These are phyloP conservation scores for Candida verbasci DNA, from an alignment of 805 yeast species.

Conservation along the genomic window DNA sequence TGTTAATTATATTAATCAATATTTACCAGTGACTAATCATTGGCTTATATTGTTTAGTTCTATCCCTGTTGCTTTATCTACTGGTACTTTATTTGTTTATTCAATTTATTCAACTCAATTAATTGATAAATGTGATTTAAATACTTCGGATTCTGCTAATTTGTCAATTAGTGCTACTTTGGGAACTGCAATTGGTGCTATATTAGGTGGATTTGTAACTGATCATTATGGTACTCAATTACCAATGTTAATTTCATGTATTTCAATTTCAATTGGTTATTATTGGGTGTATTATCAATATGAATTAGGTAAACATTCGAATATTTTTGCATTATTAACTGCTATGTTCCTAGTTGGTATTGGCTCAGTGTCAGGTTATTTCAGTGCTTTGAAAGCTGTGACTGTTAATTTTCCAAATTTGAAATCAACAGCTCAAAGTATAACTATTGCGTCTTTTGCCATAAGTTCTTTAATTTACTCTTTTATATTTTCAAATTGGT, in stretches of 20 bases:
- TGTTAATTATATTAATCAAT: constrained; percentile 14
- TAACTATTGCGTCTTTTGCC: constrained; percentile 35
- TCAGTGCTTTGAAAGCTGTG: constrained; percentile 31
- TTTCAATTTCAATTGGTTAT: constrained; percentile 23
- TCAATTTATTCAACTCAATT: constrained; percentile 30
- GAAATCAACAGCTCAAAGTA: constrained; percentile 33
- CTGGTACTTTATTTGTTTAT: constrained; percentile 31
- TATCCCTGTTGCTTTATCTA: constrained; percentile 28
- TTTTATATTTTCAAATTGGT: constrained; percentile 16
- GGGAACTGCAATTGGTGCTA: constrained; percentile 31
- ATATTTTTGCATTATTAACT: constrained; percentile 12
- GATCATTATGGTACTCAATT: constrained; percentile 31
- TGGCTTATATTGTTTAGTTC: constrained; percentile 23
- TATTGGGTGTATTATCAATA: constrained; percentile 22
- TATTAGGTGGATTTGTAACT: constrained; percentile 28
- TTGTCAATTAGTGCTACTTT: constrained; percentile 27
- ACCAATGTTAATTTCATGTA: constrained; percentile 25
- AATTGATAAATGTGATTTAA: constrained; percentile 25
- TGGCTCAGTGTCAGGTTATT: constrained; percentile 31
- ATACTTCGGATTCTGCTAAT: constrained; percentile 24
- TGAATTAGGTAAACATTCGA: constrained; percentile 15
- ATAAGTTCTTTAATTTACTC: constrained; percentile 26
- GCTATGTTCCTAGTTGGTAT: constrained; percentile 30
- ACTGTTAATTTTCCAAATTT: constrained; percentile 26
- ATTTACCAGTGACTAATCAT: constrained; percentile 21